Evolutionary conservation across 2,329 filamentous ascomycete genomes (phyloP), one percentile per base, ranked within the genome.

Genomic region (Colletotrichum scovillei): DNA sequence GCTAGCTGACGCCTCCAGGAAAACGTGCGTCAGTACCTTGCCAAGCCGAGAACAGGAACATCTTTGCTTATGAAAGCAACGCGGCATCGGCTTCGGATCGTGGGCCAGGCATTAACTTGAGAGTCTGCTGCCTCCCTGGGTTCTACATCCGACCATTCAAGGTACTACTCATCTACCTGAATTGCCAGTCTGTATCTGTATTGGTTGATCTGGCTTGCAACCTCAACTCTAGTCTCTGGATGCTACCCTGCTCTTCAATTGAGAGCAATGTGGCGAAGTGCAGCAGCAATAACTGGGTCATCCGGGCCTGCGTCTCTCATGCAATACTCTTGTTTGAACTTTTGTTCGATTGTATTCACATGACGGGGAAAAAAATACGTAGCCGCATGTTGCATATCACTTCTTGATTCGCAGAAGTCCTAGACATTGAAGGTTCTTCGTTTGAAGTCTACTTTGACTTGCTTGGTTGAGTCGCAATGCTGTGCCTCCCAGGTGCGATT

Each of bases 221-320:
- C 8, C 42, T 49, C 42, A 30, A 57, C 2, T 16, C 12, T 7
- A 66, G 22, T 53, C 9, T 5, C 19, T 19, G 19, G 4, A 16
- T 30, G 5, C 30, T 38, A 19, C 55, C 28, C 55, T 32, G 59
- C 42, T 55, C 24, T 42, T 49, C 49, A n/a, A 22, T 19, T 19
- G 14, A 53, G n/a, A 53, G 19, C 42, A 57, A 19, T 32, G 38
- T 59, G 69, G 42, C 58, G 30, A 69, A 69, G 52, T 64, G 28
- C 69, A 69, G 53, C 65, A 28, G 53, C 65, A 28, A 46, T 22
- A 53, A 58, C 7, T 32, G 53, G 49, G 63, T n/a, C 35, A 14
- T 63, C 4, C 30, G 7, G 49, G 14, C 22, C 35, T 57, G 32
- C n/a, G 30, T 46, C 22, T 22, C 42, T n/a, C 5, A 30, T 14